Base-by-base conservation (phyloP, 139 green algal species). In the Picochlorum sp. region DNA sequence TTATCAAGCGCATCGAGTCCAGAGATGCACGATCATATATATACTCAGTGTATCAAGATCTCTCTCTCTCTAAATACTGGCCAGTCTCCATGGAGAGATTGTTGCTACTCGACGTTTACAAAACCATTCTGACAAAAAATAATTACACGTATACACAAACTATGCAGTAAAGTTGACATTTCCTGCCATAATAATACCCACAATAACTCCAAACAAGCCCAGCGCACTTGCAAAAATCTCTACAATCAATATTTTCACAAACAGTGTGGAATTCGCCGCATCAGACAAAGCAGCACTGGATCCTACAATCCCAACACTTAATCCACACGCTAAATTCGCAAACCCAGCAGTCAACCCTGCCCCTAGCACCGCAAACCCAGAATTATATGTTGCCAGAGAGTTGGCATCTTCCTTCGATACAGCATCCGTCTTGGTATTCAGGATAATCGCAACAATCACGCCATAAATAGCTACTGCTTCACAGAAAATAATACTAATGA, bases 221-320 rank as follows among this genome's bases (percentile, higher is more conserved):
- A 98, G 74, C 3, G 92, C 92, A 26, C 80, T 92, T 20, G 90
- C 94, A 77, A 99, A 99, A 63, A 99, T 99, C 83, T 98, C 94
- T 66, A 99, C 90, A n/a, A 99, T 90, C 14, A 99, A 78, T 67
- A 99, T 99, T 77, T 99, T 99, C 2, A 99, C 94, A 77, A 99
- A 99, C 6, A 99, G 80, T 1, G 94, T 93, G 5, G 84, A 84
- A 76, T 99, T 98, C 47, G 95, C 89, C 0, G 94, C 94, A 69
- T 99, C 94, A 6, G 94, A 94, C 13, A 99, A 74, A 2, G 94
- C 94, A 37, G 88, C 95, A 49, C 78, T 89, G 82, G 85, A 96
- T 20, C 94, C 94, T 30, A 98, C 89, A 21, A 98, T 90, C 20
- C 94, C 94, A n/a, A 99, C 94, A 68, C 91, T 97, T 41, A 99